Conservation (phyloP, 805 yeast genomes). For the Lipomyces lipofer region DNA sequence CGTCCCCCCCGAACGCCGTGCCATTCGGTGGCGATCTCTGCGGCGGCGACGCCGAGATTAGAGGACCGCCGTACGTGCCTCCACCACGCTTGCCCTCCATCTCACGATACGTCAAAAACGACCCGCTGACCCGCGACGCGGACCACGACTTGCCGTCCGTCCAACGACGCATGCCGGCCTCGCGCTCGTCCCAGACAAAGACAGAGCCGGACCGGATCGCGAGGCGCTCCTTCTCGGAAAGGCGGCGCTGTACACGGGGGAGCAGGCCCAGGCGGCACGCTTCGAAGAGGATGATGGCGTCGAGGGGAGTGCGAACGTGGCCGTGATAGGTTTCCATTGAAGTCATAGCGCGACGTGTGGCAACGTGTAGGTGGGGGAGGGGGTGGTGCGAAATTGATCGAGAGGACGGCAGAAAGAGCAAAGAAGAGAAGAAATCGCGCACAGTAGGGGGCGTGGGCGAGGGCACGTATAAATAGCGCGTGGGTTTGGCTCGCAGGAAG, state of each 20-base stretch:
- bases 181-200: slow-evolving; percentile 71
- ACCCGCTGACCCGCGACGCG: slow-evolving; percentile 67
- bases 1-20: slow-evolving; percentile 7
- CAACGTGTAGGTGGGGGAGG: background rate
- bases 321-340: slow-evolving; percentile 65
- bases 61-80: slow-evolving; percentile 27
- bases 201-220: slow-evolving; percentile 59
- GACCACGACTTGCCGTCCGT: slow-evolving; percentile 76
- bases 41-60: slow-evolving; percentile 5
- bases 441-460: too few relatives aligned
- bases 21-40: too few relatives aligned
- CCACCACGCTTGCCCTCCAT: slow-evolving; percentile 46
- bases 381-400: background rate
- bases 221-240: slow-evolving; percentile 56
- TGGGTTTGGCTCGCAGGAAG: background rate
- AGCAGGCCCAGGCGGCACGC: slow-evolving; percentile 59
- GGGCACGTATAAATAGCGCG: too few relatives aligned
- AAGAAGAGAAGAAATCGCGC: background rate
- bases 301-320: slow-evolving; percentile 54
- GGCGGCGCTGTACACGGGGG: slow-evolving; percentile 60
- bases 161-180: slow-evolving; percentile 74
- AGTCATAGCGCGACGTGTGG: slow-evolving; percentile 8
- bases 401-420: background rate
- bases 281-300: slow-evolving; percentile 65
- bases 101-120: slow-evolving; percentile 63